phyloP scores from a whole-genome alignment of 192 early-diverging fungal genomes.

The Chytriomyces confervae region DNA sequence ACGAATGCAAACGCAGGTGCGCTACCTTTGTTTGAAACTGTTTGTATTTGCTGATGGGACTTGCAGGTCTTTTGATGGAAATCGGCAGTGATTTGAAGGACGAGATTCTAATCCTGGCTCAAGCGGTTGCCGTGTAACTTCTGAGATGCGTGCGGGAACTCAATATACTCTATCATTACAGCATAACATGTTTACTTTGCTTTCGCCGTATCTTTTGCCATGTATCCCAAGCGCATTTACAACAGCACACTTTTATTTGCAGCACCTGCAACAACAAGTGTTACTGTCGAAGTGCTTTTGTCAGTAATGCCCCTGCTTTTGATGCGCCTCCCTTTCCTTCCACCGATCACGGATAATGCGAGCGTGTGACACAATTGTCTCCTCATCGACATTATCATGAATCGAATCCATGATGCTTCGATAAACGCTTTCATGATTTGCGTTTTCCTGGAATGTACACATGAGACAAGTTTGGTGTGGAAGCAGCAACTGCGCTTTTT shows the following conservation, averaged over 20 bases:
- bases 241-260: too few species aligned
- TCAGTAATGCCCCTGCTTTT: too few species aligned
- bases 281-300: too few species aligned
- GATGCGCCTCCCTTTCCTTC: slow-evolving; percentile 28
- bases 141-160: too few species aligned
- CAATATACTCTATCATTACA: too few species aligned
- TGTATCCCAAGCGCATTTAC: too few species aligned
- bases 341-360: slow-evolving; percentile 38
- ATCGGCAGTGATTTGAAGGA: slow-evolving; percentile 28
- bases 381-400: slow-evolving; percentile 51
- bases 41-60: neutral
- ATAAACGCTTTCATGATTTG: slow-evolving; percentile 57
- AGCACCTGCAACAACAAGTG: too few species aligned
- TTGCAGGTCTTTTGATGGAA: slow-evolving; percentile 31
- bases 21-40: neutral
- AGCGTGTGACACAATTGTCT: slow-evolving; percentile 38
- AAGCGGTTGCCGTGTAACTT: neutral
- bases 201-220: too few species aligned
- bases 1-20: slow-evolving; percentile 30
- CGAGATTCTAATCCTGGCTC: neutral
- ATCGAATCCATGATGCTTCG: slow-evolving; percentile 61
- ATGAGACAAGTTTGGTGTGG: neutral
- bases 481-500: neutral
- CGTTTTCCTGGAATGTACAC: slow-evolving; percentile 23
- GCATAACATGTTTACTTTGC: too few species aligned